Evolutionary conservation across 495 filamentous ascomycete species (phyloP).

Genomic region (Neurospora tetrasperma): DNA sequence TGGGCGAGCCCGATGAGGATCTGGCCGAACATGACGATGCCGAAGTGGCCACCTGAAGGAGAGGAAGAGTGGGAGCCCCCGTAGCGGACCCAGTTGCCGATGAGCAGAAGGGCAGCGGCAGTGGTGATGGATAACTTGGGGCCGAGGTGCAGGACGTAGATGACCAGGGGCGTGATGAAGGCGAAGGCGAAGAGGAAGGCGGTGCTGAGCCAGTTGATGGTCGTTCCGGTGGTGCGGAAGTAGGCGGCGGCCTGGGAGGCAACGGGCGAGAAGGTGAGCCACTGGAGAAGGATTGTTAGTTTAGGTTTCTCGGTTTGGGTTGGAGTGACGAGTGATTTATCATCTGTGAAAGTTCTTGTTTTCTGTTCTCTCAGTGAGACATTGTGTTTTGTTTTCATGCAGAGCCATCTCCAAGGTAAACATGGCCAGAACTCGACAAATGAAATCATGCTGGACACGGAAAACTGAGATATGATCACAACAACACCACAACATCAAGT

Average conservation of each 20-base stretch:
- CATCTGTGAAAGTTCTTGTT: neutral
- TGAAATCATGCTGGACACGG: neutral
- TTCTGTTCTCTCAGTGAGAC: too few relatives aligned
- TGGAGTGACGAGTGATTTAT: neutral
- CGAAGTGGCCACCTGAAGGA: slow-evolving; percentile 44
- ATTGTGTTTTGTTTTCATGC: too few relatives aligned
- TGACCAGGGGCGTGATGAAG: slow-evolving; percentile 57
- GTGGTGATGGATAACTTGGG: slow-evolving; percentile 69
- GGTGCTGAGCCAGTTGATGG: slow-evolving; percentile 89
- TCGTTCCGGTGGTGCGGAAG: slow-evolving; percentile 62
- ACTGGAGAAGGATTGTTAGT: slow-evolving; percentile 38
- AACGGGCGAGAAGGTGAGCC: slow-evolving; percentile 87
- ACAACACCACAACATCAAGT: neutral
- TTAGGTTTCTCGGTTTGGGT: neutral
- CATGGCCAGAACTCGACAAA: neutral
- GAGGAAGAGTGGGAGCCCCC: slow-evolving; percentile 52
- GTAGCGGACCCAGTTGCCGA: slow-evolving; percentile 92
- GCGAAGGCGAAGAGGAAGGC: slow-evolving; percentile 79
- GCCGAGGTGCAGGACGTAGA: slow-evolving; percentile 70
- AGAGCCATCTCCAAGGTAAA: neutral
- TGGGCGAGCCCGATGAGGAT: slow-evolving; percentile 83
- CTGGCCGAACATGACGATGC: slow-evolving; percentile 87
- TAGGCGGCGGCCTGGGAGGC: slow-evolving; percentile 65
- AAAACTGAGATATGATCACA: neutral
- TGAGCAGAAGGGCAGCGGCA: slow-evolving; percentile 59